Evolutionary conservation across 257 asterid species (phyloP), one percentile per base, ranked within the genome.

Genomic region (Solanum sejunctum): DNA sequence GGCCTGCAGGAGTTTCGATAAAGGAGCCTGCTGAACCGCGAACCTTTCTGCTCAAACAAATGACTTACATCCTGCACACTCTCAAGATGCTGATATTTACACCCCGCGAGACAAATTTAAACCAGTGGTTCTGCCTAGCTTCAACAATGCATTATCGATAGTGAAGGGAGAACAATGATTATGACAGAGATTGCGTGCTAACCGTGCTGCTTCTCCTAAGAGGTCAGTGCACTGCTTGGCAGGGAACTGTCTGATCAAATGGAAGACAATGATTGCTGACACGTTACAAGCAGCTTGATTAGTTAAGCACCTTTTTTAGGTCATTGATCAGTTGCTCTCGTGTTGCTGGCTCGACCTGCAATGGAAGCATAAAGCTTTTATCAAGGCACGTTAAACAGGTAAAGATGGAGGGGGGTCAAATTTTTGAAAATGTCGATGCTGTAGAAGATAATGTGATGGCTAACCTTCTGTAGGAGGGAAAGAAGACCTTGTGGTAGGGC

Each of bases 401-500:
- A 54, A 58, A 89, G 17, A 11, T 49, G 85, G 12, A 18, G 18
- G 15, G 23, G 6, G 32, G 67, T 21, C 15, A 39, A 36, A 52
- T 20, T 36, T 51, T 47, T 21, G 61, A 23, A 75, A 16, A 45
- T 72, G 56, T 45, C 9, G 13, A 51, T 20, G 15, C 79, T 21
- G 26, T 17, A 7, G 12, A 15, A 18, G 26, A 60, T 16, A 64
- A 8, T 60, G 13, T 49, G 69, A 43, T 11, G 15, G 54, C 69
- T 77, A 88, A 94, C 99, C 98, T 91, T 91, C 80, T 91, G 85
- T 85, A 95, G 89, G 87, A 97, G 91, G 84, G 94, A 93, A 55
- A 91, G 91, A 71, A 97, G 94, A 67, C 96, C 98, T 85, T 88
- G 97, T 71, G 98, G 97, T 75, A 95, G 88, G 41, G 95, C 98